Evolutionary conservation across 768 basidiomycete genomes (phyloP).

Genomic region (Daedalea quercina): DNA sequence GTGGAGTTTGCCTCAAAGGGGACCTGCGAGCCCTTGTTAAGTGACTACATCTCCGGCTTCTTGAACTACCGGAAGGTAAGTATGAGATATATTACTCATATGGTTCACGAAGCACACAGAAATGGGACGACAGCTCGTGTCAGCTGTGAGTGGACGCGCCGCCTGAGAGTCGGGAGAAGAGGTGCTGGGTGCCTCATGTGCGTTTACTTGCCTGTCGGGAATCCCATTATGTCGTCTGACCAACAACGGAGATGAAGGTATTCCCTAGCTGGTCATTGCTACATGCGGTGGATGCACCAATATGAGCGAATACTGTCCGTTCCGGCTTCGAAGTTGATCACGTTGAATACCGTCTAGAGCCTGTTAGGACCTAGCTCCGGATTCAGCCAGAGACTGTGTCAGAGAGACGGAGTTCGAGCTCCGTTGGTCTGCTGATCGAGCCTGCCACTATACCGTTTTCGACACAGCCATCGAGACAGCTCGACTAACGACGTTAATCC

Average conservation of each 20-base stretch:
- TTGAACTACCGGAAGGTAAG: too few relatives aligned
- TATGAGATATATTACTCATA: not conserved
- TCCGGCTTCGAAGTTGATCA: not conserved
- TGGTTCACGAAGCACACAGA: not conserved
- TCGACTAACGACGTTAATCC: not conserved
- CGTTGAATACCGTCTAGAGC: not conserved
- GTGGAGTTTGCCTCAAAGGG: not conserved
- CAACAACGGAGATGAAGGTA: not conserved
- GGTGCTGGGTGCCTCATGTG: not conserved
- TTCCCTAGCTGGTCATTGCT: not conserved
- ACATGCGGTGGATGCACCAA: not conserved
- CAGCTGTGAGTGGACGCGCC: not conserved
- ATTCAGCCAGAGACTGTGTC: not conserved
- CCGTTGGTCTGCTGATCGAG: not conserved
- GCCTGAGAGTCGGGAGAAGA: not conserved
- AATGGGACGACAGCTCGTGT: not conserved
- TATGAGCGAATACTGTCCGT: not conserved
- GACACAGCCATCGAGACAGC: not conserved
- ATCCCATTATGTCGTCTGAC: not conserved
- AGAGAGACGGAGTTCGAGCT: not conserved
- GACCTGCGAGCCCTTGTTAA: not conserved
- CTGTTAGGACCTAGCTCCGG: not conserved
- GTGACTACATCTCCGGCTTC: too few relatives aligned
- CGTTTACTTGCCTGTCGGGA: not conserved
- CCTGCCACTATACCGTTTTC: not conserved